Conservation (phyloP, 495 filamentous ascomycete genomes). For the Copromyces sp. region DNA sequence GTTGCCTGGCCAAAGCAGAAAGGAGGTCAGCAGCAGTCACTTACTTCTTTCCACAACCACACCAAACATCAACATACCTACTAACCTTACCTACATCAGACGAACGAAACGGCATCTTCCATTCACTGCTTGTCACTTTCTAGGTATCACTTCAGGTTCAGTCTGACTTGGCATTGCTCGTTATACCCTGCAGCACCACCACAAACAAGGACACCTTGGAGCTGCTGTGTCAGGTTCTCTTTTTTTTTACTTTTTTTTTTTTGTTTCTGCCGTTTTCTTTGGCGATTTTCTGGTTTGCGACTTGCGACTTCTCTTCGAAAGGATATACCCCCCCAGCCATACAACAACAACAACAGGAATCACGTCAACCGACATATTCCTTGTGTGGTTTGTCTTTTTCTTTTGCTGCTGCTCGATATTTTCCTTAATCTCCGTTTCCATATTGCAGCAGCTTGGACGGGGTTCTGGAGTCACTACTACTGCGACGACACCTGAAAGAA, state of each 20-base stretch:
- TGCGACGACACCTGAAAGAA: background rate
- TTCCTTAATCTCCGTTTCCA: background rate
- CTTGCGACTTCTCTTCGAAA: background rate
- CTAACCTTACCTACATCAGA: background rate
- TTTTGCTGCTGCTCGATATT: background rate
- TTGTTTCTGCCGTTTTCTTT: background rate
- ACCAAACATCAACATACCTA: background rate
- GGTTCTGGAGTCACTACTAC: background rate
- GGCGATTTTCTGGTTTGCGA: background rate
- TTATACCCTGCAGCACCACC: slow-evolving; percentile 14
- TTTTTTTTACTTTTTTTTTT: background rate
- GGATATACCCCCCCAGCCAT: background rate
- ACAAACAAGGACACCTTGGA: background rate
- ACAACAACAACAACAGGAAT: background rate
- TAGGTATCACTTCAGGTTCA: too few relatives aligned
- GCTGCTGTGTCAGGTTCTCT: slow-evolving; percentile 1
- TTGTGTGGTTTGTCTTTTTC: background rate
- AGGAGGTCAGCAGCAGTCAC: background rate
- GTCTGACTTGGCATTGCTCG: slow-evolving; percentile 3
- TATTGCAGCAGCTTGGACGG: background rate
- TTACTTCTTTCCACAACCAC: background rate
- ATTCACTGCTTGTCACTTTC: too few relatives aligned
- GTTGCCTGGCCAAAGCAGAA: slow-evolving; percentile 1
- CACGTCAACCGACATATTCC: background rate
- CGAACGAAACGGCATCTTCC: background rate